Percentiles rank a stretch among this genome's conserved stretches.
Conservation (phyloP, 169 alveolate genomes). For the Plasmodium sp. region DNA sequence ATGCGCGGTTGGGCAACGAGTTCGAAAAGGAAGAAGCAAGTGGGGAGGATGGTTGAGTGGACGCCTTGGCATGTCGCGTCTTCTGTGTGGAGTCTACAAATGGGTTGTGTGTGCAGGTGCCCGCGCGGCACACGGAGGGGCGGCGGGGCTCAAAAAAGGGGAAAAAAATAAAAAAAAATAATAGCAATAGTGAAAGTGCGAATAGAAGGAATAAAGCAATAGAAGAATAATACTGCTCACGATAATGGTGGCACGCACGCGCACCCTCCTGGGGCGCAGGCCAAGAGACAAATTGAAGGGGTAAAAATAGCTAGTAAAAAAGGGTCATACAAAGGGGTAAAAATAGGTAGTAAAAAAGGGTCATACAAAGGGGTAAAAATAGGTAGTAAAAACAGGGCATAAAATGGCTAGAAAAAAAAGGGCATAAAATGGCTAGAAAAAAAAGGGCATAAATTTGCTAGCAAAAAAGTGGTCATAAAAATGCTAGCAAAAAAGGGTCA, state of each 20-base stretch:
- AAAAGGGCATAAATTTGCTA: neutral
- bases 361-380: neutral
- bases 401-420: neutral
- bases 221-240: too few species aligned
- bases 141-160: neutral
- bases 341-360: neutral
- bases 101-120: neutral
- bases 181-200: too few species aligned
- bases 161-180: too few species aligned
- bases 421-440: neutral
- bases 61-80: neutral
- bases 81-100: neutral
- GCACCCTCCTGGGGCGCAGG: neutral
- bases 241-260: neutral
- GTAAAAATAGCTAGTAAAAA: neutral
- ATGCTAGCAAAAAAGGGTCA: neutral
- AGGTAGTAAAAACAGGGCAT: neutral
- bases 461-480: neutral
- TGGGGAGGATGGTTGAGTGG: neutral
- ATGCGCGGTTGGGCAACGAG: neutral
- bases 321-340: neutral
- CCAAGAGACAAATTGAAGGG: neutral
- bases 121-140: neutral
- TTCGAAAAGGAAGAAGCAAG: too few species aligned
- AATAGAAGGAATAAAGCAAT: too few species aligned